These are phyloP conservation scores for Marasmius fiardii DNA, from an alignment of 1,284 basidiomycete genomes.

Conservation along the genomic window DNA sequence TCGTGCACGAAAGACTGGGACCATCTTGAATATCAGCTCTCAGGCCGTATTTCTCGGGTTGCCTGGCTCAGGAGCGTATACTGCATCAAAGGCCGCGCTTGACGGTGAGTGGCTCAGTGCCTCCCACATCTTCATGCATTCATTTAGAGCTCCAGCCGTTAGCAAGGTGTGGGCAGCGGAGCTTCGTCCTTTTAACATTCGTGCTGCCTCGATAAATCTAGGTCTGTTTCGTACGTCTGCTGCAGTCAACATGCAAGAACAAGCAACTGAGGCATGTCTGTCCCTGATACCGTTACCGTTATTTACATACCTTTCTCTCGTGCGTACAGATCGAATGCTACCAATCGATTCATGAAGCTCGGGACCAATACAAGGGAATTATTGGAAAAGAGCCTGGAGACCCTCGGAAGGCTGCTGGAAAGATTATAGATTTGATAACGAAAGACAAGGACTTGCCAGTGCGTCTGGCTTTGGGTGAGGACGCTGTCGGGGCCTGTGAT, in stretches of 20 bases:
- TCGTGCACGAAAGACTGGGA: conserved; percentile 14
- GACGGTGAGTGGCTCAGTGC: conserved; percentile 10
- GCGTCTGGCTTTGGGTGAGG: neutral
- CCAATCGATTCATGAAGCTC: neutral
- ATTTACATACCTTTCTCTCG: too few species aligned
- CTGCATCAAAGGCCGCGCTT: too few species aligned
- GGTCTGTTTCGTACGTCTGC: conserved; percentile 10
- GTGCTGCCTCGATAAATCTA: conserved; percentile 5
- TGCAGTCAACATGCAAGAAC: neutral
- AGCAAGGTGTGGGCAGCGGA: conserved; percentile 8
- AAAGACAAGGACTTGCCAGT: neutral
- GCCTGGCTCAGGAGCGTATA: too few species aligned
- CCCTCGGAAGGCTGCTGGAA: conserved; percentile 6
- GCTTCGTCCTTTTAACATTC: conserved; percentile 11
- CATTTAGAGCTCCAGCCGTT: neutral
- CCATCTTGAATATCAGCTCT: conserved; percentile 19
- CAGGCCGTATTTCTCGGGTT: too few species aligned
- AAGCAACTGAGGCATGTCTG: neutral
- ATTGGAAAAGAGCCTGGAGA: conserved; percentile 9
- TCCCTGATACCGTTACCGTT: too few species aligned
- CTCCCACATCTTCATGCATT: neutral
- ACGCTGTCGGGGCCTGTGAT: too few species aligned
- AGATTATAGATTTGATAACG: conserved; percentile 9
- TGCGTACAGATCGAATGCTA: conserved; percentile 4
- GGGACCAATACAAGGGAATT: neutral